Conservation (phyloP, 2,329 filamentous ascomycete genomes). For the Aspergillus fischeri region DNA sequence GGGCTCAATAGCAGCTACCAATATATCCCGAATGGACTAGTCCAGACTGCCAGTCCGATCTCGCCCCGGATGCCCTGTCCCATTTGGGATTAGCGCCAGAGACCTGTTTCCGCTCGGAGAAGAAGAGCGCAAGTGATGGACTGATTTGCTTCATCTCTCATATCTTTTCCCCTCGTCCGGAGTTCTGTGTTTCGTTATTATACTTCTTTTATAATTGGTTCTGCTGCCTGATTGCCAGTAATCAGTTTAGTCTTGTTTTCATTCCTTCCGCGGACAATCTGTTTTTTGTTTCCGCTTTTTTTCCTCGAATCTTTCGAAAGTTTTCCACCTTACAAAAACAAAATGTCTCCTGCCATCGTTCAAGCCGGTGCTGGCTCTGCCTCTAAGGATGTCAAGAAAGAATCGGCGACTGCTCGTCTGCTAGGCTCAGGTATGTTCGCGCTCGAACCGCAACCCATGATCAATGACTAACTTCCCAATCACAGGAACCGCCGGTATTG, state of each 20-base stretch:
- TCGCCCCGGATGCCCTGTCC: background rate
- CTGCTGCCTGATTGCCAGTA: background rate
- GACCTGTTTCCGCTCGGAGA: background rate
- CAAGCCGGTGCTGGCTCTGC: conserved; percentile 40
- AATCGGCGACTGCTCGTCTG: conserved; percentile 83
- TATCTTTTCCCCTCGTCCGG: background rate
- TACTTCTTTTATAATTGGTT: background rate
- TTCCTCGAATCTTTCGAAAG: background rate
- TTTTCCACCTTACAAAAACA: conserved; percentile 4
- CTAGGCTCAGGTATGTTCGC: conserved; percentile 74
- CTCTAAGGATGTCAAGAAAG: conserved; percentile 67
- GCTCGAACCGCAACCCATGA: background rate
- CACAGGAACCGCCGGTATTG: conserved; percentile 83
- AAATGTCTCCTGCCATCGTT: conserved; percentile 54
- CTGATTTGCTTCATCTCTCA: background rate
- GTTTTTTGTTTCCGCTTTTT: background rate
- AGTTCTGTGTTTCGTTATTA: background rate
- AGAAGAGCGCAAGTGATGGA: background rate
- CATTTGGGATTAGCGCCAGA: conserved; percentile 1
- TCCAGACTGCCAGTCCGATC: background rate
- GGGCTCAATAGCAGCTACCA: background rate
- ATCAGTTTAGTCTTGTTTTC: background rate
- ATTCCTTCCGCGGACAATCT: background rate
- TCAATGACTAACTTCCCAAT: conserved; percentile 13
- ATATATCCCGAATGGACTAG: background rate